Evolutionary conservation across 2,329 filamentous ascomycete species (phyloP).

Genomic region (Claviceps humidiphila): DNA sequence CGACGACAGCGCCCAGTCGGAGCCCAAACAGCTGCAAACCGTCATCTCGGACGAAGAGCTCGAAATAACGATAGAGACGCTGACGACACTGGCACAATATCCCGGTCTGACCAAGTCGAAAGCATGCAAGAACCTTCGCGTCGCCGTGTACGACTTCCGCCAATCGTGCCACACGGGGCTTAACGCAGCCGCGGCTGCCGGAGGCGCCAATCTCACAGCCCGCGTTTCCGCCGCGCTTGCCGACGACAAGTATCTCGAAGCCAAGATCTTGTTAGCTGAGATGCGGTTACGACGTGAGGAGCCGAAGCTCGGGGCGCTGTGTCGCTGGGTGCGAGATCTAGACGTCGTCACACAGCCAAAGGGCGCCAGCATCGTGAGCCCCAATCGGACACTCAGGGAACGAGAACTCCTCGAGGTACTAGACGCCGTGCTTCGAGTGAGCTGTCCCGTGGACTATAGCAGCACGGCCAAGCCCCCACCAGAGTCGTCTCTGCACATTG

Average conservation of each 20-base stretch:
- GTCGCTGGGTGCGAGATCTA: conserved; percentile 59
- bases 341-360: conserved; percentile 49
- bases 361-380: conserved; percentile 18
- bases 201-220: conserved; percentile 50
- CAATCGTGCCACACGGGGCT: conserved; percentile 55
- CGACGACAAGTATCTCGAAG: conserved; percentile 53
- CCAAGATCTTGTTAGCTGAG: conserved; percentile 51
- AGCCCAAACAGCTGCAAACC: conserved; percentile 37
- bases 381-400: conserved; percentile 30
- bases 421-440: conserved; percentile 50
- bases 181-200: conserved; percentile 34
- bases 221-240: conserved; percentile 52
- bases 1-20: conserved; percentile 18
- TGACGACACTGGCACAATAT: conserved; percentile 43
- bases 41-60: conserved; percentile 52
- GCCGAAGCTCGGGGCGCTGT: conserved; percentile 55
- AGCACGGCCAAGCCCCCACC: conserved; percentile 20
- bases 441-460: conserved; percentile 42
- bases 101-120: conserved; percentile 55
- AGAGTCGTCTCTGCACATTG: conserved; percentile 32
- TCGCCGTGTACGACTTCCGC: conserved; percentile 55
- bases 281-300: conserved; percentile 54
- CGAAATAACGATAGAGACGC: conserved; percentile 52
- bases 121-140: conserved; percentile 50
- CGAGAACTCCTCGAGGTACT: conserved; percentile 46